Conservation (phyloP, 768 basidiomycete species). For the Trametes gibbosa region DNA sequence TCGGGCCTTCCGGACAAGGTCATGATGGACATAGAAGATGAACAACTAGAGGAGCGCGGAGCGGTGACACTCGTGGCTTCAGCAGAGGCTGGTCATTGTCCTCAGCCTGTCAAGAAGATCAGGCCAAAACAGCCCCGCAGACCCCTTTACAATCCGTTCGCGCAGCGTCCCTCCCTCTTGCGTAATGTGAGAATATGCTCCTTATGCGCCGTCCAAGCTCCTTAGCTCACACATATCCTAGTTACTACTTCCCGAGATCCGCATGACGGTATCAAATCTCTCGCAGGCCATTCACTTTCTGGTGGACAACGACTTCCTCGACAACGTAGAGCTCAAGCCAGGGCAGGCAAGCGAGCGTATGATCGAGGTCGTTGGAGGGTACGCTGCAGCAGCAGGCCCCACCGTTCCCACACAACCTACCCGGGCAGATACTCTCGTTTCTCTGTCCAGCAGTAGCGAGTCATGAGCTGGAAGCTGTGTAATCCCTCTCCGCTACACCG, state of each 20-base stretch:
- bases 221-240: constrained; percentile 28
- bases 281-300: constrained; percentile 91
- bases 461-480: constrained; percentile 17
- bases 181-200: constrained; percentile 58
- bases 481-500: background rate
- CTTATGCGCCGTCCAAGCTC: background rate
- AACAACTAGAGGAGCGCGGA: background rate
- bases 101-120: constrained; percentile 25
- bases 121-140: constrained; percentile 43
- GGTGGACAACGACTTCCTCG: constrained; percentile 85
- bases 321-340: constrained; percentile 73
- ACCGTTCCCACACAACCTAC: background rate
- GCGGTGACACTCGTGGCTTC: background rate
- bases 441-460: background rate
- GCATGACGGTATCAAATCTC: constrained; percentile 84
- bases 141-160: constrained; percentile 62
- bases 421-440: background rate
- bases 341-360: constrained; percentile 67
- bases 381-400: background rate
- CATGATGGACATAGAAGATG: background rate
- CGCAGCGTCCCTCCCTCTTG: constrained; percentile 64
- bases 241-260: constrained; percentile 84
- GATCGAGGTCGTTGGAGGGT: constrained; percentile 56
- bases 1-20: background rate
- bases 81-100: background rate